These are phyloP conservation scores for Lolium multiflorum DNA, from an alignment of 176 grass and related monocot genomes.

Conservation along the genomic window DNA sequence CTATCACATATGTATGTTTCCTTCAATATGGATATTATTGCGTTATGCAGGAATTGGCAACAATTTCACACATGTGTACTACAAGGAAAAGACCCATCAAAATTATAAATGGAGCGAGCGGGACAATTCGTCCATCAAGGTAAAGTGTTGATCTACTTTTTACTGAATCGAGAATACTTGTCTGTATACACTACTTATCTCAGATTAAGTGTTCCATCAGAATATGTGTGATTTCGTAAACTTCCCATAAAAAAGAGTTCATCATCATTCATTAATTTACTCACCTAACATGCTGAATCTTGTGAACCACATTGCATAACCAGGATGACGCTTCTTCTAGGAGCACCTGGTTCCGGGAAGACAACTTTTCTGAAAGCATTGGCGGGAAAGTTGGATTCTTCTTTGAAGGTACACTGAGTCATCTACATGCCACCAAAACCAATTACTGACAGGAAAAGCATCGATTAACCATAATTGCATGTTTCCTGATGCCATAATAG, in stretches of 20 bases:
- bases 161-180: background rate
- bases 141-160: slow-evolving; percentile 30
- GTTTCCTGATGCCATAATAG: slow-evolving; percentile 42
- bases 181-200: slow-evolving; percentile 9
- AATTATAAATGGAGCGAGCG: slow-evolving; percentile 73
- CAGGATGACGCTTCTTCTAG: slow-evolving; percentile 98
- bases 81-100: slow-evolving; percentile 63
- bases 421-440: slow-evolving; percentile 15
- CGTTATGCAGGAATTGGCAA: slow-evolving; percentile 62
- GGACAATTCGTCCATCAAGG: slow-evolving; percentile 74
- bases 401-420: slow-evolving; percentile 65
- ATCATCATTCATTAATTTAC: slow-evolving; percentile 15
- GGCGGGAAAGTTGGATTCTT: slow-evolving; percentile 66
- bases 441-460: slow-evolving; percentile 8
- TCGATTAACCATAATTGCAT: slow-evolving; percentile 32
- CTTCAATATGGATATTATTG: slow-evolving; percentile 14
- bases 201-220: background rate
- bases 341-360: slow-evolving; percentile 90
- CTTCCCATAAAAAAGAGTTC: background rate
- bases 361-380: slow-evolving; percentile 85
- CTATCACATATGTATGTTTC: background rate
- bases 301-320: slow-evolving; percentile 24
- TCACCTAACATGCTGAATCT: slow-evolving; percentile 21
- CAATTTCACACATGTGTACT: slow-evolving; percentile 54
- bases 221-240: background rate